Evolutionary conservation across 1,284 basidiomycete genomes (phyloP).

Genomic region (Exobasidium rhododendri): DNA sequence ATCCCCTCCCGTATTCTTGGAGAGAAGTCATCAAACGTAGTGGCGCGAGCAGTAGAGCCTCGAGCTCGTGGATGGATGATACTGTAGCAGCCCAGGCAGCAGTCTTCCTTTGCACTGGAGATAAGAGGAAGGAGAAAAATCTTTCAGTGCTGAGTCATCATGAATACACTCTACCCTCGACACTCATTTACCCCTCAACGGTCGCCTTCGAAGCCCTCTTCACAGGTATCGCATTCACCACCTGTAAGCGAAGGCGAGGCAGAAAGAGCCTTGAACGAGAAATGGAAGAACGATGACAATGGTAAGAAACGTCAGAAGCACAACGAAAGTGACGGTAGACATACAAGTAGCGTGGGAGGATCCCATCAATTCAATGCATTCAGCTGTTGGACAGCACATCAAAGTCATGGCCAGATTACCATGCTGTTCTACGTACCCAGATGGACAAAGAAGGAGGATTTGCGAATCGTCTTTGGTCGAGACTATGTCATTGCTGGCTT

Average conservation of each 20-base stretch:
- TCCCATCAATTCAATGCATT: constrained; percentile 13
- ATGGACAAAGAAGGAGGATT: constrained; percentile 21
- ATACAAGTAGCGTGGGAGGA: not conserved
- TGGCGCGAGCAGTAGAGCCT: too few species aligned
- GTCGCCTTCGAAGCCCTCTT: constrained; percentile 5
- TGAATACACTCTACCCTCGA: not conserved
- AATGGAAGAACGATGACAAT: not conserved
- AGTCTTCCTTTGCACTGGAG: too few species aligned
- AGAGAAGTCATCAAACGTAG: too few species aligned
- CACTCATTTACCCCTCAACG: constrained; percentile 9
- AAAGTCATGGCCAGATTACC: constrained; percentile 45
- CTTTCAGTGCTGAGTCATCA: not conserved
- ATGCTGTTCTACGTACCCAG: constrained; percentile 39
- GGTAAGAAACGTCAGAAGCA: not conserved
- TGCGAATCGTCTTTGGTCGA: constrained; percentile 31
- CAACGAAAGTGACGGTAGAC: not conserved
- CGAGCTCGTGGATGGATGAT: too few species aligned
- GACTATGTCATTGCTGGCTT: constrained; percentile 33
- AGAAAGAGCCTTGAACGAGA: not conserved
- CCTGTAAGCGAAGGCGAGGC: not conserved
- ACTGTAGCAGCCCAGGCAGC: too few species aligned
- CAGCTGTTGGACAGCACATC: constrained; percentile 40
- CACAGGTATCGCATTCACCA: not conserved
- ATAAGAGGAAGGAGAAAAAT: too few species aligned
- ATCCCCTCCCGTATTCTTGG: too few species aligned